These are phyloP conservation scores for Tolypocladium album DNA, from an alignment of 2,329 filamentous ascomycete species.

Conservation along the genomic window DNA sequence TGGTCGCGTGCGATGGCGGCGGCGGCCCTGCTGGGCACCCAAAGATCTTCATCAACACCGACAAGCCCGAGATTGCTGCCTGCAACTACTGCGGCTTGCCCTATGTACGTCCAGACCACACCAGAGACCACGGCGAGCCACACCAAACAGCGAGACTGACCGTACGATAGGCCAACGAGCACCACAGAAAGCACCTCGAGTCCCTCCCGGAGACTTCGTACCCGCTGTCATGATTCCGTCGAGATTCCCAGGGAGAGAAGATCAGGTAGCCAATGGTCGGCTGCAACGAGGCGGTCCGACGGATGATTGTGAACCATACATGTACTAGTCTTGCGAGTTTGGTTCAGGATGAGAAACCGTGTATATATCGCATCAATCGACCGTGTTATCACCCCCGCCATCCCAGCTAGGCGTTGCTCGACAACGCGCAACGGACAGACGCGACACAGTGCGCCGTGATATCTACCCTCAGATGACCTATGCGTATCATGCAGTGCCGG, in stretches of 20 bases:
- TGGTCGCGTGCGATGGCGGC: constrained; percentile 85
- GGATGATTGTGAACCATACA: not conserved
- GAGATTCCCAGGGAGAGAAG: not conserved
- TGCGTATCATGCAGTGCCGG: not conserved
- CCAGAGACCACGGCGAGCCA: not conserved
- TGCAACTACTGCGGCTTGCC: constrained; percentile 93
- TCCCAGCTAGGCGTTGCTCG: not conserved
- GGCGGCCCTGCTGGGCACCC: constrained; percentile 87
- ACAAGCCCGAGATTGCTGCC: constrained; percentile 85
- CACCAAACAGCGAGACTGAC: constrained; percentile 2
- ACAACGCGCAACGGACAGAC: not conserved
- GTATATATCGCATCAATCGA: constrained; percentile 4
- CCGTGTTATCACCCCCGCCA: not conserved
- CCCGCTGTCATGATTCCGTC: constrained; percentile 48
- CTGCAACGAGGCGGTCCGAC: not conserved
- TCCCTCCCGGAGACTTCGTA: constrained; percentile 72
- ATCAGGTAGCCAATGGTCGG: not conserved
- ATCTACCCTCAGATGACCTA: not conserved
- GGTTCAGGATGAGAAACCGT: not conserved
- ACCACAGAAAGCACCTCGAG: constrained; percentile 76
- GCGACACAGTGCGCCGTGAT: not conserved
- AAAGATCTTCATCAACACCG: constrained; percentile 91
- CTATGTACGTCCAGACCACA: constrained; percentile 54
- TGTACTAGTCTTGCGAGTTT: constrained; percentile 2
- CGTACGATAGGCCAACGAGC: constrained; percentile 65